Percentiles rank a stretch among this genome's conserved stretches.
Conservation (phyloP, 108 stramenopile genomes). For the Discostella stelligeroides region DNA sequence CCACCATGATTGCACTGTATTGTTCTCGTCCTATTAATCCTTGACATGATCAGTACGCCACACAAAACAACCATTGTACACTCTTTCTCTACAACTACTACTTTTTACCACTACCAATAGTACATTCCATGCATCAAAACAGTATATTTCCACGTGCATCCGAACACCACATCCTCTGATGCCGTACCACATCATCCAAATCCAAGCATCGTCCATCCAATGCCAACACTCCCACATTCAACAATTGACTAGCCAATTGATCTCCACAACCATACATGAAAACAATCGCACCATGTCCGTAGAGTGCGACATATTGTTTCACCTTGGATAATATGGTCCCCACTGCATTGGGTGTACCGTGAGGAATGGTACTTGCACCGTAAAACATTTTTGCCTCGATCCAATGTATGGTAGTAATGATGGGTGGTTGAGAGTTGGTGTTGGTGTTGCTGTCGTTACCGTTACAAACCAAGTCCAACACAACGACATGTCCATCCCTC, state of each 20-base stretch:
- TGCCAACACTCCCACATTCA: constrained; percentile 55
- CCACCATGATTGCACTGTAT: too few species aligned
- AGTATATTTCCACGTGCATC: constrained; percentile 58
- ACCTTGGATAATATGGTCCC: constrained; percentile 57
- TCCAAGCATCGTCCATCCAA: constrained; percentile 59
- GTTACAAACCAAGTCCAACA: constrained; percentile 1
- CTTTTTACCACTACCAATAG: too few species aligned
- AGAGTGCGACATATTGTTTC: constrained; percentile 53
- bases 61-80: too few species aligned
- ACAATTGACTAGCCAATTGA: constrained; percentile 53
- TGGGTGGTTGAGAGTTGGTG: not conserved
- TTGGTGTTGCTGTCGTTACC: constrained; percentile 4
- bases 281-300: constrained; percentile 67
- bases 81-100: too few species aligned
- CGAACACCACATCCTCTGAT: constrained; percentile 74
- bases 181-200: constrained; percentile 45
- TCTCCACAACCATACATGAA: constrained; percentile 76
- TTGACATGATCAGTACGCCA: too few species aligned
- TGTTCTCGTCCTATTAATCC: too few species aligned
- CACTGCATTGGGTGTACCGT: constrained; percentile 60
- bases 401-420: constrained; percentile 57
- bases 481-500: constrained; percentile 30
- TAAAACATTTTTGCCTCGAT: constrained; percentile 87
- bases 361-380: constrained; percentile 71
- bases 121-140: constrained; percentile 38